Percentiles rank a stretch among this genome's conserved stretches.
These are phyloP conservation scores for Galium porrigens DNA, from an alignment of 305 asterid genomes.

Conservation along the genomic window DNA sequence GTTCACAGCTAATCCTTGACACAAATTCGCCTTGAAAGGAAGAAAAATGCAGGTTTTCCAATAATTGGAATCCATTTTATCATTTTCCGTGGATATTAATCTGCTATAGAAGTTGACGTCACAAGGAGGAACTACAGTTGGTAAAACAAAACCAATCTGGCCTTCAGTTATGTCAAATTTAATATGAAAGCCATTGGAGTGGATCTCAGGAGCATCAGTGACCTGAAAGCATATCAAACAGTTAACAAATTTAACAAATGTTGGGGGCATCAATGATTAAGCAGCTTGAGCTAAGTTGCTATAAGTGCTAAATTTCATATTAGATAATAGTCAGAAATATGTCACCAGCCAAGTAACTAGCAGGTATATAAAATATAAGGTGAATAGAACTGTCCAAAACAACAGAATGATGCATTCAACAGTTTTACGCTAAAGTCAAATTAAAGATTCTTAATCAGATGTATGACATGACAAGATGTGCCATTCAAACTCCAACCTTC, in stretches of 20 bases:
- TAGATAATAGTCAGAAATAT: neutral
- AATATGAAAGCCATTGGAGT: conserved; percentile 89
- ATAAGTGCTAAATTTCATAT: neutral
- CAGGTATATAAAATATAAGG: neutral
- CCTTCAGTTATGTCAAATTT: conserved; percentile 80
- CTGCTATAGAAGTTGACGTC: conserved; percentile 49
- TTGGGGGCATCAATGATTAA: neutral
- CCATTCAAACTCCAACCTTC: neutral
- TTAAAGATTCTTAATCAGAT: too few relatives aligned
- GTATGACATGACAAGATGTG: too few relatives aligned
- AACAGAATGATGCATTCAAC: neutral
- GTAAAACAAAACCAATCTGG: conserved; percentile 93
- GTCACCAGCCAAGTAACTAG: neutral
- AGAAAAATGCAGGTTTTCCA: conserved; percentile 91
- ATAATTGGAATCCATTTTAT: conserved; percentile 21
- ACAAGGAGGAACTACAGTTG: conserved; percentile 71
- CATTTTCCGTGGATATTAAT: conserved; percentile 40
- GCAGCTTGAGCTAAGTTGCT: neutral
- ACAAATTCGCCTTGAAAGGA: conserved; percentile 51
- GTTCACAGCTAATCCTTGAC: conserved; percentile 41
- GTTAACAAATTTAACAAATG: neutral
- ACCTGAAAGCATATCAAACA: conserved; percentile 39
- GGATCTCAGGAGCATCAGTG: conserved; percentile 95
- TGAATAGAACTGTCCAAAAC: neutral
- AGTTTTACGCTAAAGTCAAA: neutral